phyloP scores from a whole-genome alignment of 305 asterid genomes.

The Lippia alba region DNA sequence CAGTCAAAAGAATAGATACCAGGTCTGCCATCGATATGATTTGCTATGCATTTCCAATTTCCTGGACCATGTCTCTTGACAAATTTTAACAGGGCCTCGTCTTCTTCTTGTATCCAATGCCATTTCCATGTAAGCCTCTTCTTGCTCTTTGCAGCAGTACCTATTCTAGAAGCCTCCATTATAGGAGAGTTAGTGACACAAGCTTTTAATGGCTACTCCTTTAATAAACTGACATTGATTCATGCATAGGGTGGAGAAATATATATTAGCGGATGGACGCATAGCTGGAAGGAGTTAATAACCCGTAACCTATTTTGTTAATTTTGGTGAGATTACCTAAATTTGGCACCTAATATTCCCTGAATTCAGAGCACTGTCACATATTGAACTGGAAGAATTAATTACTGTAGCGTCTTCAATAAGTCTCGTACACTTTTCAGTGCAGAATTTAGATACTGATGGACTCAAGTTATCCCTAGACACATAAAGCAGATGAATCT shows the following conservation, averaged over 20 bases:
- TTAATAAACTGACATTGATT: neutral
- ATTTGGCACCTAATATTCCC: conserved; percentile 18
- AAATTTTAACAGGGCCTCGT: conserved; percentile 8
- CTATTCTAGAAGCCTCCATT: conserved; percentile 27
- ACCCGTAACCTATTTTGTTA: conserved; percentile 18
- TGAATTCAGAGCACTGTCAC: conserved; percentile 4
- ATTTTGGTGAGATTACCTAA: conserved; percentile 21
- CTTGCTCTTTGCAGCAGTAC: neutral
- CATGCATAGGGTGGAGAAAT: neutral
- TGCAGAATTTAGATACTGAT: conserved; percentile 5
- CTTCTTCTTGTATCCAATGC: conserved; percentile 36
- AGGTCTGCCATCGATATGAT: conserved; percentile 25
- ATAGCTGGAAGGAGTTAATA: conserved; percentile 9
- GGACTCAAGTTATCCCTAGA: conserved; percentile 3
- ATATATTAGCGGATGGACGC: neutral
- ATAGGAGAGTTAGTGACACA: neutral
- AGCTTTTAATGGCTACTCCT: conserved; percentile 25
- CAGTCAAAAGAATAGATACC: conserved; percentile 14
- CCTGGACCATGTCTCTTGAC: conserved; percentile 26
- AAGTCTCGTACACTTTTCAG: conserved; percentile 24
- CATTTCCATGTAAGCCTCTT: conserved; percentile 9
- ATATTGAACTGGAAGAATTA: conserved; percentile 1
- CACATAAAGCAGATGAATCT: neutral
- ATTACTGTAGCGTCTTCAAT: conserved; percentile 20
- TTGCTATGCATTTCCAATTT: conserved; percentile 23